Evolutionary conservation across 257 asterid species (phyloP), one percentile per base, ranked within the genome.

Genomic region (Fraxinus excelsior): DNA sequence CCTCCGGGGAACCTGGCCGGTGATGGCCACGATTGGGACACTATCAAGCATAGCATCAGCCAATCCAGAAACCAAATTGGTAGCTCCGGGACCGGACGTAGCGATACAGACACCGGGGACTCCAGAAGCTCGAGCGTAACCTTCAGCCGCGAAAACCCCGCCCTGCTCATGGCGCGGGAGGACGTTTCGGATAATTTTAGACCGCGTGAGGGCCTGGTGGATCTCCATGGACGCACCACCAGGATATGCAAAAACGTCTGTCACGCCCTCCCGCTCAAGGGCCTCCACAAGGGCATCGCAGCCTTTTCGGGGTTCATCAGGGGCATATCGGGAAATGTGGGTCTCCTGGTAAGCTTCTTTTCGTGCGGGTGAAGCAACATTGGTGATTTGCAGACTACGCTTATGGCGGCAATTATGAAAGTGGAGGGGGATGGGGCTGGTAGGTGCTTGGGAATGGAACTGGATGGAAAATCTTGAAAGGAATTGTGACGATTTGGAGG

Each of bases 1-100:
- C 53, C 88, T 80, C 70, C 96, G 86, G 5, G 97, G 96, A 23
- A 91, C 97, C 72, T 91, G 97, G 25, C 97, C 97, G 0, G 97
- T 93, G 72, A 93, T 93, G 1, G 97, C 96, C 31, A 93, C 94
- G 3, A 93, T 9, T 3, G 97, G 97, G 0, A 89, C 82, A 31
- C 94, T 91, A 72, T 93, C 97, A 7, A 87, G 79, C 23, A 89
- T 81, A 0, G 96, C 96, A 38, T 93, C 97, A 9, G 97, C 96
- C 25, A 91, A 82, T 0, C 97, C 97, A 11, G 90, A 89, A 5
- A 93, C 94, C 70, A 93, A 81, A 79, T 93, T 93, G 37, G 97
- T 91, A 23, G 97, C 96, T 1, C 97, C 97, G 3, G 97, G 97
- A 1, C 97, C 97, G 29, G 97, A 92, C 11, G 96, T 91, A 37